These are phyloP conservation scores for Penicillium sp. DNA, from an alignment of 2,329 filamentous ascomycete species.

Conservation along the genomic window DNA sequence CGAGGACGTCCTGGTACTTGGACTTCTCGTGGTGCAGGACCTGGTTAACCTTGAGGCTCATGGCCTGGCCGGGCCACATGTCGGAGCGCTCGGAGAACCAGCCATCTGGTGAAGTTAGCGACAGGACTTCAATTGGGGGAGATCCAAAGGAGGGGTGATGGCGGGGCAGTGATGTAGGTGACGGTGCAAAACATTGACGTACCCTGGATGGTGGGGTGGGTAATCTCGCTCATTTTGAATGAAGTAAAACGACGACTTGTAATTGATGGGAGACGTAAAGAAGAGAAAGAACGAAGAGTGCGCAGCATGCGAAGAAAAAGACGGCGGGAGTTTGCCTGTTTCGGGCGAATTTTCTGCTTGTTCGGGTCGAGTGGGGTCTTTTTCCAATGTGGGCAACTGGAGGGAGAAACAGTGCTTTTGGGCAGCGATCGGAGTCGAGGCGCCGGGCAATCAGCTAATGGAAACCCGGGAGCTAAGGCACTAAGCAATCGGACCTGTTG, in stretches of 20 bases:
- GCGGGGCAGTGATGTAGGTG: slow-evolving; percentile 9
- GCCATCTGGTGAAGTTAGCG: slow-evolving; percentile 66
- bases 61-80: slow-evolving; percentile 99
- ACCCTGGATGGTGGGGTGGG: slow-evolving; percentile 76
- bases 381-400: not conserved
- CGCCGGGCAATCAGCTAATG: not conserved
- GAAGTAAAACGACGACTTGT: slow-evolving; percentile 17
- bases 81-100: slow-evolving; percentile 99
- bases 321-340: slow-evolving; percentile 27
- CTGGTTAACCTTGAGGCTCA: slow-evolving; percentile 97
- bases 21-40: slow-evolving; percentile 99
- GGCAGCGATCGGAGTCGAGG: not conserved
- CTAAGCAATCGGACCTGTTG: not conserved
- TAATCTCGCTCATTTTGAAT: slow-evolving; percentile 63
- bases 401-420: not conserved
- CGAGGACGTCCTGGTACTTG: slow-evolving; percentile 97
- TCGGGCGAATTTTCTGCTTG: slow-evolving; percentile 21
- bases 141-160: slow-evolving; percentile 9
- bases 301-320: slow-evolving; percentile 24
- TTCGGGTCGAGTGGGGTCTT: slow-evolving; percentile 17
- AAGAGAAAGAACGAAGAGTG: slow-evolving; percentile 18
- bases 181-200: slow-evolving; percentile 25
- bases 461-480: not conserved
- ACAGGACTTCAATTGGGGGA: not conserved
- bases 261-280: slow-evolving; percentile 14